phyloP scores from a whole-genome alignment of 805 yeast genomes.

The Hyphopichia homilentoma region DNA sequence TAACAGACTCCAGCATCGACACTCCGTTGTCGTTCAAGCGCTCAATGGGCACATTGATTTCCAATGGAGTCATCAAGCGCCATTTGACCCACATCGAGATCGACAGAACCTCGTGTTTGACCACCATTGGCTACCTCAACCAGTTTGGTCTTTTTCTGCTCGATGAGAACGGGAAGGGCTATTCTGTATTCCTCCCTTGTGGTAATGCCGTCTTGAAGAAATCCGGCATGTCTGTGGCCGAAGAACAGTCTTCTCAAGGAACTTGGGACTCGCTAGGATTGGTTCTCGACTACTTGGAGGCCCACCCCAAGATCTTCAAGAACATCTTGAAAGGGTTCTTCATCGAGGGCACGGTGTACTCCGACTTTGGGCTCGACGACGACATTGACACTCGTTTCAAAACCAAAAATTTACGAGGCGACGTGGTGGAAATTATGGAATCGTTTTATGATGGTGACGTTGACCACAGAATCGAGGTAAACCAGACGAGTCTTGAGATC shows the following conservation, averaged over 20 bases:
- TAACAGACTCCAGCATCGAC: conserved; percentile 55
- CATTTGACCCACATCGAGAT: conserved; percentile 26
- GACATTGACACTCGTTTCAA: conserved; percentile 8
- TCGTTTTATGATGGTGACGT: conserved; percentile 13
- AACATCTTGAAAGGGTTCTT: conserved; percentile 55
- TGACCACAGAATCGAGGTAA: conserved; percentile 23
- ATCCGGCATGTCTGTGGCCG: neutral
- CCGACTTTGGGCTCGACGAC: conserved; percentile 46
- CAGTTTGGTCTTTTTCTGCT: conserved; percentile 50
- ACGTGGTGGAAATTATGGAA: conserved; percentile 18
- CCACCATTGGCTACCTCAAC: conserved; percentile 56
- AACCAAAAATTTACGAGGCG: conserved; percentile 25
- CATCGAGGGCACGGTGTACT: conserved; percentile 60
- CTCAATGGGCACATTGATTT: conserved; percentile 51
- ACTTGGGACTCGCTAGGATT: conserved; percentile 69
- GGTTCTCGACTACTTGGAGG: conserved; percentile 53
- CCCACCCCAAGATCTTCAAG: conserved; percentile 49
- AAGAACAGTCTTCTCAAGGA: conserved; percentile 7
- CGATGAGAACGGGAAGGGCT: conserved; percentile 54
- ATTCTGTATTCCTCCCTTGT: conserved; percentile 77
- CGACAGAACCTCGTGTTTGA: conserved; percentile 51
- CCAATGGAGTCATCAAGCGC: conserved; percentile 25
- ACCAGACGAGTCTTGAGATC: conserved; percentile 28
- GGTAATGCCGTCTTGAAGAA: conserved; percentile 27
- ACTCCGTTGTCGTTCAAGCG: conserved; percentile 63